Percentiles rank a stretch among this genome's conserved stretches.
Conservation (phyloP, 257 asterid species). For the Henckelia pumila region DNA sequence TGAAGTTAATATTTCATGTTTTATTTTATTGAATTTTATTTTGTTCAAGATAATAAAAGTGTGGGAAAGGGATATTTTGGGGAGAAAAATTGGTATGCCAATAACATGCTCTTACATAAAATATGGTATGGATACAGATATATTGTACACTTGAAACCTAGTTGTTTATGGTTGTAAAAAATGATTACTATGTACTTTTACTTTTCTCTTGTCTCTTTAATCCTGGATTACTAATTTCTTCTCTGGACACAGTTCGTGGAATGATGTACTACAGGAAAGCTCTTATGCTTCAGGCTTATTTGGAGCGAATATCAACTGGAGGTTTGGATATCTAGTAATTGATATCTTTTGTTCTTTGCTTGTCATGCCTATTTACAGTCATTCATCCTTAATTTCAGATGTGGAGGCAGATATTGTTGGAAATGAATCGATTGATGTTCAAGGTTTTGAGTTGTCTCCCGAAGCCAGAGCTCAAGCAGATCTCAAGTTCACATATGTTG, state of each 20-base stretch:
- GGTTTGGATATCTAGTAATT: slow-evolving; percentile 46
- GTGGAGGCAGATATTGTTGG: slow-evolving; percentile 56
- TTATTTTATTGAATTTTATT: too few relatives aligned
- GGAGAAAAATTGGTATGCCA: too few relatives aligned
- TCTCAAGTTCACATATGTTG: slow-evolving; percentile 91
- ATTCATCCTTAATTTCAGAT: slow-evolving; percentile 41
- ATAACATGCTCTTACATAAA: too few relatives aligned
- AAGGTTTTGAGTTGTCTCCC: slow-evolving; percentile 88
- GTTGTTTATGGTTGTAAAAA: slow-evolving; percentile 14
- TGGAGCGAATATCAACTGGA: slow-evolving; percentile 64
- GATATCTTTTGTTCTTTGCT: slow-evolving; percentile 14
- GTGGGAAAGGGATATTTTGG: too few relatives aligned
- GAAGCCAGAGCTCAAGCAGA: slow-evolving; percentile 98
- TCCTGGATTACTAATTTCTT: slow-evolving; percentile 27
- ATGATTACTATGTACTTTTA: slow-evolving; percentile 23
- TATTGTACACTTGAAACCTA: slow-evolving; percentile 1
- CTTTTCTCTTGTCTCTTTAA: slow-evolving; percentile 16
- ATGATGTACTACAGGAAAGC: slow-evolving; percentile 99
- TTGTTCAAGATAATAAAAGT: too few relatives aligned
- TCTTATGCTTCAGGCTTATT: slow-evolving; percentile 86
- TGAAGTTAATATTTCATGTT: too few relatives aligned
- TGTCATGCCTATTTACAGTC: slow-evolving; percentile 22
- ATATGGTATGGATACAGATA: too few relatives aligned
- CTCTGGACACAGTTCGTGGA: slow-evolving; percentile 77
- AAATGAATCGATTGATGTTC: slow-evolving; percentile 53